phyloP scores from a whole-genome alignment of 75 land plant species.

The Isoetes taiwanensis region DNA sequence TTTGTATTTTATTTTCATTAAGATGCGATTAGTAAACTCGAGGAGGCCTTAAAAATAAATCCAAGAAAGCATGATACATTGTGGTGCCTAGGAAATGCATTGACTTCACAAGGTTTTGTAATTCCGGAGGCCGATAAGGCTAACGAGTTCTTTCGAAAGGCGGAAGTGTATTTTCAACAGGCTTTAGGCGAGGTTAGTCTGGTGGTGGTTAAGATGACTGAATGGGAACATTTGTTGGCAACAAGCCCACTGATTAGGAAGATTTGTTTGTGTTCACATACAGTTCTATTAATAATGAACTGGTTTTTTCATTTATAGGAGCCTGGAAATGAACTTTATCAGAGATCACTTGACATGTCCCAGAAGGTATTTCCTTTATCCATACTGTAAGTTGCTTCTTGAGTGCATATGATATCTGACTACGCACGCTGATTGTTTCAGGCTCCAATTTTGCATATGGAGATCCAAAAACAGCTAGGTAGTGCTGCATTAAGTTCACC shows the following conservation, averaged over 20 bases:
- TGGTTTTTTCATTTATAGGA: neutral
- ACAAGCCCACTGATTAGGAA: too few relatives aligned
- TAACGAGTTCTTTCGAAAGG: conserved; percentile 2
- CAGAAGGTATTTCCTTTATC: neutral
- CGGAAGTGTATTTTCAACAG: neutral
- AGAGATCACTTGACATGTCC: neutral
- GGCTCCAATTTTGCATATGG: neutral
- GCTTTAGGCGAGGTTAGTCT: conserved; percentile 1
- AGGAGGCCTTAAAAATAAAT: neutral
- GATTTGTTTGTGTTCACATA: neutral
- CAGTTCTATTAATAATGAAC: too few relatives aligned
- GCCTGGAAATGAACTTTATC: neutral
- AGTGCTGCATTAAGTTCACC: too few relatives aligned
- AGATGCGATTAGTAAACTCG: neutral
- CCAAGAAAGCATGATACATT: conserved; percentile 2
- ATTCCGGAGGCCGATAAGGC: neutral
- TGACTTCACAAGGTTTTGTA: neutral
- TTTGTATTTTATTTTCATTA: neutral
- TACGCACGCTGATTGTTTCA: neutral
- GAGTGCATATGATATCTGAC: neutral
- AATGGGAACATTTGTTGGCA: neutral
- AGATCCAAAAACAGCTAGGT: conserved; percentile 2
- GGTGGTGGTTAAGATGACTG: neutral
- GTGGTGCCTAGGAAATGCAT: conserved; percentile 4
- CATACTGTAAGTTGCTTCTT: neutral